Conservation (phyloP, 495 filamentous ascomycete genomes). For the Aspergillus steynii region DNA sequence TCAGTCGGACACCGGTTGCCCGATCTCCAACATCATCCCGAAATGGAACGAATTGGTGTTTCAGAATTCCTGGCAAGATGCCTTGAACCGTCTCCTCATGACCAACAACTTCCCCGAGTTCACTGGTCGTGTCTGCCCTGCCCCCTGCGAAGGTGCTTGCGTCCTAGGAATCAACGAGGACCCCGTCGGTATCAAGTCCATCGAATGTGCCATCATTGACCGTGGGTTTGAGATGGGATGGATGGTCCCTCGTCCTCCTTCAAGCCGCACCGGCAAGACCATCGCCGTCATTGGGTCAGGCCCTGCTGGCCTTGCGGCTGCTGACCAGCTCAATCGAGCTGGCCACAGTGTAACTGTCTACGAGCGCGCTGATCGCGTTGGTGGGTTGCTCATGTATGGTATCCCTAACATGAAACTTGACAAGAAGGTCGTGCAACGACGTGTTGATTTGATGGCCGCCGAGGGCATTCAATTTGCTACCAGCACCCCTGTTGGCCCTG, state of each 20-base stretch:
- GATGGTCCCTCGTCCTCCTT: slow-evolving; percentile 87
- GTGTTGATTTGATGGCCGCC: slow-evolving; percentile 92
- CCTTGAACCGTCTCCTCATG: slow-evolving; percentile 92
- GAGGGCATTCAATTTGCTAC: slow-evolving; percentile 88
- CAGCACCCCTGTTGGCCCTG: slow-evolving; percentile 75
- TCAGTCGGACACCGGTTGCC: slow-evolving; percentile 95
- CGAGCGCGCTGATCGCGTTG: slow-evolving; percentile 90
- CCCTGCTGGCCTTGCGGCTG: slow-evolving; percentile 86
- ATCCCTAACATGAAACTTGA: slow-evolving; percentile 99
- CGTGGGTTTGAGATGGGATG: slow-evolving; percentile 99
- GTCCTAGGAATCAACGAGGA: slow-evolving; percentile 99
- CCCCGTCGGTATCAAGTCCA: slow-evolving; percentile 97
- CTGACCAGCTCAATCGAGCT: slow-evolving; percentile 94
- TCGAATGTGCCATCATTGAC: slow-evolving; percentile 99
- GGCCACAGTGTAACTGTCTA: slow-evolving; percentile 93
- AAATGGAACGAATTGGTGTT: slow-evolving; percentile 99
- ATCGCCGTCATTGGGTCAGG: slow-evolving; percentile 94
- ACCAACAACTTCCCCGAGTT: slow-evolving; percentile 99
- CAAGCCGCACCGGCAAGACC: slow-evolving; percentile 83
- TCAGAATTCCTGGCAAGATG: slow-evolving; percentile 92
- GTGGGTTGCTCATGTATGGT: slow-evolving; percentile 97
- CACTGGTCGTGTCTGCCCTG: slow-evolving; percentile 96
- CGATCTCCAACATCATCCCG: slow-evolving; percentile 98
- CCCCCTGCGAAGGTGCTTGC: slow-evolving; percentile 96
- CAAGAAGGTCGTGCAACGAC: slow-evolving; percentile 95